Percentiles rank a stretch among this genome's conserved stretches.
Conservation (phyloP, 768 basidiomycete species). For the Termitomyces sp. region DNA sequence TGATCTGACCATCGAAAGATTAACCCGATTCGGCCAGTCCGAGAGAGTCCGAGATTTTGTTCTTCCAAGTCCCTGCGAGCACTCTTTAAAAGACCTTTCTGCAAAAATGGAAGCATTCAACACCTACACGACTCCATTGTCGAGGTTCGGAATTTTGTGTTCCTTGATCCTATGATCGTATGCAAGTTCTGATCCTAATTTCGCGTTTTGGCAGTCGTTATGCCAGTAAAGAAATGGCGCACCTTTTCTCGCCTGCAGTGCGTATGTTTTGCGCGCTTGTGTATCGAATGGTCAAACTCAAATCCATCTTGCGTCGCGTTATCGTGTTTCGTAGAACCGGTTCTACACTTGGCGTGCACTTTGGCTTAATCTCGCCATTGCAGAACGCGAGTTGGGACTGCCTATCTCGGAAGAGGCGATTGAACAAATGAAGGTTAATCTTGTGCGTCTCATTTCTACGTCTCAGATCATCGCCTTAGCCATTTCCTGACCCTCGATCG, state of each 20-base stretch:
- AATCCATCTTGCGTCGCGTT: not conserved
- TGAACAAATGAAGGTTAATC: constrained; percentile 89
- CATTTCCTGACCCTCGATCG: not conserved
- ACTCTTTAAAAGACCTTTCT: not conserved
- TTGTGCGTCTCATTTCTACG: constrained; percentile 48
- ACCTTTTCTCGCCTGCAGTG: constrained; percentile 93
- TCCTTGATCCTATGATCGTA: not conserved
- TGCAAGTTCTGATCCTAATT: constrained; percentile 5
- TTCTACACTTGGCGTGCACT: constrained; percentile 93
- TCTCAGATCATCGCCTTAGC: not conserved
- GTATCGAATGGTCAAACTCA: not conserved
- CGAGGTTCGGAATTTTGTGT: constrained; percentile 44
- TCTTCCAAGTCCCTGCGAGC: not conserved
- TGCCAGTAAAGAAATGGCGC: constrained; percentile 98
- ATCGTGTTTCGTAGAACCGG: constrained; percentile 57
- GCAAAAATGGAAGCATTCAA: constrained; percentile 52
- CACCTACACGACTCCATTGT: constrained; percentile 77
- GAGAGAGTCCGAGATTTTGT: constrained; percentile 2
- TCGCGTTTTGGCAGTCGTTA: constrained; percentile 63
- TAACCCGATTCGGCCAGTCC: not conserved
- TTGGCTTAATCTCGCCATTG: constrained; percentile 95
- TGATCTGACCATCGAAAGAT: not conserved
- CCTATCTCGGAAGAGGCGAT: constrained; percentile 88
- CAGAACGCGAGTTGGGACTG: constrained; percentile 93
- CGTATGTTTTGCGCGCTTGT: constrained; percentile 21